These are phyloP conservation scores for Elsinoe necatrix DNA, from an alignment of 2,329 filamentous ascomycete species.

Conservation along the genomic window DNA sequence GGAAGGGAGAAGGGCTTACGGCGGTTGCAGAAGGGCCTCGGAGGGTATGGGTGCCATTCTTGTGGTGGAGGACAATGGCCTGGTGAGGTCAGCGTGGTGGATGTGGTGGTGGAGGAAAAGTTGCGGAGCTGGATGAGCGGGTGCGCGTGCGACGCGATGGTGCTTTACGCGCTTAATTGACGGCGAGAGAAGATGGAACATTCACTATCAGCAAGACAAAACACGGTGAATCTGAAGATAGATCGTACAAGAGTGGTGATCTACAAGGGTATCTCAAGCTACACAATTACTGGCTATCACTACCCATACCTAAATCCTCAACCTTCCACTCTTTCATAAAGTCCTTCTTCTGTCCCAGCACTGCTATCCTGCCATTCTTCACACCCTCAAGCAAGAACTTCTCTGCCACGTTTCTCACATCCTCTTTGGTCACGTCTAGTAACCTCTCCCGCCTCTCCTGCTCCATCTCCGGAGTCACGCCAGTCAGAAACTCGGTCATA, in stretches of 20 bases:
- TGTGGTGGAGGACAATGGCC: not conserved
- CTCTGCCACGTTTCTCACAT: slow-evolving; percentile 74
- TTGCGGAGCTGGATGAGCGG: slow-evolving; percentile 8
- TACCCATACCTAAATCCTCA: slow-evolving; percentile 59
- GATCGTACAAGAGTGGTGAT: slow-evolving; percentile 11
- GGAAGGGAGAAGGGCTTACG: no score
- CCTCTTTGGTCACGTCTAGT: slow-evolving; percentile 72
- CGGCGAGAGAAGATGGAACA: not conserved
- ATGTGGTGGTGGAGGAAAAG: slow-evolving; percentile 5
- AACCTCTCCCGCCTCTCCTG: slow-evolving; percentile 75
- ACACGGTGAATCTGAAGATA: slow-evolving; percentile 3
- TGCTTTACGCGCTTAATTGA: slow-evolving; percentile 12
- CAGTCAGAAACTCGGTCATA: slow-evolving; percentile 74
- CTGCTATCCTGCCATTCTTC: slow-evolving; percentile 56
- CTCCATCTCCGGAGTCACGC: slow-evolving; percentile 81
- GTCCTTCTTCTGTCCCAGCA: slow-evolving; percentile 74
- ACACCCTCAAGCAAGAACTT: slow-evolving; percentile 55
- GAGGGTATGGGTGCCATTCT: slow-evolving; percentile 10
- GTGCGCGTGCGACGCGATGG: slow-evolving; percentile 13
- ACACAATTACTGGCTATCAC: slow-evolving; percentile 16
- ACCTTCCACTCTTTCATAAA: slow-evolving; percentile 74
- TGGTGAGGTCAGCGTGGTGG: not conserved
- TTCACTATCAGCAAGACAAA: not conserved
- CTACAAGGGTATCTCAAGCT: slow-evolving; percentile 22
- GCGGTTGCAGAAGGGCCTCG: slow-evolving; percentile 17